These are phyloP conservation scores for Sordariomycetes sp. DNA, from an alignment of 2,329 filamentous ascomycete species.

Conservation along the genomic window DNA sequence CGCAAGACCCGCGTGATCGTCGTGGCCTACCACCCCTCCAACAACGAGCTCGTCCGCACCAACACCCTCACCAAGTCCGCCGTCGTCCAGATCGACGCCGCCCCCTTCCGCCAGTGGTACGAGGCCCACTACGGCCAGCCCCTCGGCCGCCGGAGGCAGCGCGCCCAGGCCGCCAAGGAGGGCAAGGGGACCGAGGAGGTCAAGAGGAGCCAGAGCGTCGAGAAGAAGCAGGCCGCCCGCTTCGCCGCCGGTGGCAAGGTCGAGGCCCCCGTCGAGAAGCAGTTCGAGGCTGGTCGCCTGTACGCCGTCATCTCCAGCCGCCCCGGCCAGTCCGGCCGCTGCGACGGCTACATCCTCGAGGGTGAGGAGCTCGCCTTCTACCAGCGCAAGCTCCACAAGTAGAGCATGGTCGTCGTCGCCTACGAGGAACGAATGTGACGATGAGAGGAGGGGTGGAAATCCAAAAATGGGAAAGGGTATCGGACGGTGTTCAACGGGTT, in stretches of 20 bases:
- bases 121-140: conserved; percentile 96
- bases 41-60: conserved; percentile 99
- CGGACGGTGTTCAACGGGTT: background rate
- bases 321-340: conserved; percentile 93
- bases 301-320: conserved; percentile 88
- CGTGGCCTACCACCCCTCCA: conserved; percentile 98
- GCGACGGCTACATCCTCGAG: conserved; percentile 96
- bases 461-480: background rate
- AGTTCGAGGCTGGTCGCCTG: conserved; percentile 98
- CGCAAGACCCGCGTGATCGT: conserved; percentile 99
- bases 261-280: conserved; percentile 84
- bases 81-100: conserved; percentile 97
- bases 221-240: conserved; percentile 93
- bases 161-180: conserved; percentile 53
- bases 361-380: conserved; percentile 99
- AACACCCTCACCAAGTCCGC: conserved; percentile 99
- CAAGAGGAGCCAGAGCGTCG: conserved; percentile 92
- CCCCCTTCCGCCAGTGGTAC: conserved; percentile 99
- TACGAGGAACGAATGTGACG: background rate
- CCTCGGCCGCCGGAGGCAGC: conserved; percentile 84
- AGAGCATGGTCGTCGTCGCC: conserved; percentile 18
- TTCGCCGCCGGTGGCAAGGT: conserved; percentile 82
- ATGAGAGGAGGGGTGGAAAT: background rate
- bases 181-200: conserved; percentile 53
- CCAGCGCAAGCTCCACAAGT: conserved; percentile 96